phyloP scores from a whole-genome alignment of 805 yeast species.

The Teunomyces tritomae region DNA sequence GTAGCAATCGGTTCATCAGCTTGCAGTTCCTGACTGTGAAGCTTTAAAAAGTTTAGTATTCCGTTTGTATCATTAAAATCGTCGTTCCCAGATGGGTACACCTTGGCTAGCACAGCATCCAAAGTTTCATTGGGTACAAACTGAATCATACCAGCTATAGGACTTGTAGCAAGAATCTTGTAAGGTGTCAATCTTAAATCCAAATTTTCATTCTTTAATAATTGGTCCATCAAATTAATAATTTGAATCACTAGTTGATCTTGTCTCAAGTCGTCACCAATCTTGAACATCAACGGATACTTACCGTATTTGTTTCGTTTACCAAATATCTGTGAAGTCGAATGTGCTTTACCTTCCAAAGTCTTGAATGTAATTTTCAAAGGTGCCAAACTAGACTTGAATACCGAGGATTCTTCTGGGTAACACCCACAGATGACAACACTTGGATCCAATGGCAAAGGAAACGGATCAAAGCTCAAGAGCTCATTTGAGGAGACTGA shows the following conservation, averaged over 20 bases:
- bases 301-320: slow-evolving; percentile 34
- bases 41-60: slow-evolving; percentile 66
- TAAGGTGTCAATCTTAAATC: slow-evolving; percentile 88
- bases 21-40: slow-evolving; percentile 38
- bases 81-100: slow-evolving; percentile 17
- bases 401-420: slow-evolving; percentile 79
- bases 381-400: slow-evolving; percentile 89
- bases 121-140: slow-evolving; percentile 92
- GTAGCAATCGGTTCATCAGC: slow-evolving; percentile 22
- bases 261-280: slow-evolving; percentile 93
- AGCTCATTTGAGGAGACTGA: slow-evolving; percentile 44
- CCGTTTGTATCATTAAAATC: slow-evolving; percentile 49
- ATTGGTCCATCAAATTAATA: slow-evolving; percentile 84
- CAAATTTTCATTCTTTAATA: slow-evolving; percentile 83
- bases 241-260: slow-evolving; percentile 97
- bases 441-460: slow-evolving; percentile 82
- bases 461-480: slow-evolving; percentile 51
- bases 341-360: slow-evolving; percentile 19
- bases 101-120: slow-evolving; percentile 62
- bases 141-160: slow-evolving; percentile 88
- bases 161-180: slow-evolving; percentile 84
- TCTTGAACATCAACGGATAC: slow-evolving; percentile 87
- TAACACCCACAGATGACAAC: slow-evolving; percentile 69
- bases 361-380: slow-evolving; percentile 77
- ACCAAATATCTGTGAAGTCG: slow-evolving; percentile 34